Base-by-base conservation (phyloP, 768 basidiomycete species). In the Psilocybe tampanensis region DNA sequence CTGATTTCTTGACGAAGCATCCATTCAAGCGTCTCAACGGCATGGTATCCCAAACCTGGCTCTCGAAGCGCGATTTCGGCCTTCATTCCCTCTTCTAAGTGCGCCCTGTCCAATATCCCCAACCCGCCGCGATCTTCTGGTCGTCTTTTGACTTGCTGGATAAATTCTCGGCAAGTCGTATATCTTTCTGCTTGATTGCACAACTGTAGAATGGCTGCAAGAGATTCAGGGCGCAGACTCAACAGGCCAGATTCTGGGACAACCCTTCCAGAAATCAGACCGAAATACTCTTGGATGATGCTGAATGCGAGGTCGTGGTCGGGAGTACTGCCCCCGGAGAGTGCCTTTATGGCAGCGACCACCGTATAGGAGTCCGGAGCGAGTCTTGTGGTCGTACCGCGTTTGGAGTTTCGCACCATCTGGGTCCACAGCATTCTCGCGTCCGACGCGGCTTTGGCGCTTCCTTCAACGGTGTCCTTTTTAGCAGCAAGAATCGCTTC, bases 371-470 rank as follows among this genome's bases (percentile, higher is more conserved):
- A 74, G 64, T 91, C 89, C 22, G 88, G 69, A 42, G 69, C 58
- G 44, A 89, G 76, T 8, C 76, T 71, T 2, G 77, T n/a, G n/a
- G n/a, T n/a, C n/a, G n/a, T n/a, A n/a, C n/a, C 64, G 57, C 75
- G 80, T 54, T 80, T 77, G 15, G 79, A 69, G 17, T 77, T 73
- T 60, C 85, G 87, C 56, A 81, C 64, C 71, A 88, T 78, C 65
- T 86, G 83, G 11, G 71, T 75, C 92, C 92, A 93, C 13, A 94
- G 70, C 15, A 89, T 75, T 64, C 81, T 87, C 13, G 87, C 89
- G 59, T 92, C 87, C 17, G 84, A 80, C 8, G 86, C 84, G 54
- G 78, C 78, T 68, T 85, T 75, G 55, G 64, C 64, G 33, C 65
- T 58, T 34, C 68, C 70, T 32, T 70, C 72, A 2, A 65, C 55